phyloP scores from a whole-genome alignment of 352 stramenopile species.

The Pythium brassicae region DNA sequence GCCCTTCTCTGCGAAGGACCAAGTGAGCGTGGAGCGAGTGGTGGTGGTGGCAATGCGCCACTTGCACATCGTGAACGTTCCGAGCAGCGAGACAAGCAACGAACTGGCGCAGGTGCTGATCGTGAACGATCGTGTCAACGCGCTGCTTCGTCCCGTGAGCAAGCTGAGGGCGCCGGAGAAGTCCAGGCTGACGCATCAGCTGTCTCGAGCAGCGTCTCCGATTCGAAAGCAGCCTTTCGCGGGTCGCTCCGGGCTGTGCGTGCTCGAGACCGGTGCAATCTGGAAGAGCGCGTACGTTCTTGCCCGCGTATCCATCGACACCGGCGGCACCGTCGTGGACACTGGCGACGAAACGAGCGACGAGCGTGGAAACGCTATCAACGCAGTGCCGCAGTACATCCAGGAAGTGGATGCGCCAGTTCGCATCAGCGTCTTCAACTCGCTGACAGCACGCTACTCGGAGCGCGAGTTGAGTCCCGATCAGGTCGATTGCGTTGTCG shows the following conservation, averaged over 20 bases:
- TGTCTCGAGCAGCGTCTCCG: constrained; percentile 10
- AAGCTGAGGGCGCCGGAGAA: neutral
- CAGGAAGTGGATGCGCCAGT: constrained; percentile 5
- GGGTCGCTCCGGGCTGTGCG: neutral
- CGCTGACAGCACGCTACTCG: constrained; percentile 9
- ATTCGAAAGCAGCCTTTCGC: constrained; percentile 12
- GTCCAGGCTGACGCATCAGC: constrained; percentile 18
- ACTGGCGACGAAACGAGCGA: neutral
- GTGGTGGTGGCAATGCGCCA: constrained; percentile 27
- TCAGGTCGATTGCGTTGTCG: constrained; percentile 5
- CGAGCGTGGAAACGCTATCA: neutral
- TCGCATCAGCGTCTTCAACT: constrained; percentile 10
- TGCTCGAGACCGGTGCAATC: constrained; percentile 50
- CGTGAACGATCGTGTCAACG: constrained; percentile 33
- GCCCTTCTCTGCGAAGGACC: neutral
- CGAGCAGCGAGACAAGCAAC: neutral
- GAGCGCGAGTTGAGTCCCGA: constrained; percentile 7
- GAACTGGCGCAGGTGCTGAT: constrained; percentile 26
- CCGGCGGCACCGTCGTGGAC: constrained; percentile 3
- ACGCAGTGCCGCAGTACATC: constrained; percentile 3
- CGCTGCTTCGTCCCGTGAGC: constrained; percentile 5
- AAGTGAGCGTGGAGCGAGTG: constrained; percentile 32
- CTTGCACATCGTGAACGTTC: constrained; percentile 39
- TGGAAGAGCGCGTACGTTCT: constrained; percentile 54
- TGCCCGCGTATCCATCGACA: constrained; percentile 24